Evolutionary conservation across 2,329 filamentous ascomycete species (phyloP), one percentile per base, ranked within the genome.

Genomic region (Fusarium anguioides): DNA sequence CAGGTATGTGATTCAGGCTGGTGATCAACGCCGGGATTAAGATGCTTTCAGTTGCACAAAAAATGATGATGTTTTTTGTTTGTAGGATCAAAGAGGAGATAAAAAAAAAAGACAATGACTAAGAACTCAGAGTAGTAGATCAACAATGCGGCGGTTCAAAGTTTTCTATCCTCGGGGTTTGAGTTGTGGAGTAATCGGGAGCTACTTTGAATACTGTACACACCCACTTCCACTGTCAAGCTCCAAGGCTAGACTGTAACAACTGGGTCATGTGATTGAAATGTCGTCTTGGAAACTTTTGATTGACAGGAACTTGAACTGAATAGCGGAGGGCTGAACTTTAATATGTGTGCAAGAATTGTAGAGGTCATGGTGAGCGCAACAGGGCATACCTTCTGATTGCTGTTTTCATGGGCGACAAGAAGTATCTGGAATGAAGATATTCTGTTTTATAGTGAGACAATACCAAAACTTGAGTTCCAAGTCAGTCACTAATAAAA

Each of bases 161-260:
- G 54, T 72, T 73, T 73, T 73, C 60, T 36, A 69, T 68, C 68
- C 65, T 63, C 62, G 60, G 57, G 59, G 49, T 62, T 51, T 57
- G 56, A 60, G 58, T 62, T 63, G 70, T 73, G 70, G 70, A 73
- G 60, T 51, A 59, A 45, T 46, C 47, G 56, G 60, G 55, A 61
- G 58, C 4, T 29, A 29, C 6, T 7, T 29, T 10, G 8, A 11
- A 50, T 64, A 42, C 56, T 27, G 54, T 37, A 20, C 37, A 39
- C 50, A 46, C 44, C n/a, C n/a, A n/a, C n/a, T n/a, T n/a, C n/a
- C n/a, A n/a, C n/a, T n/a, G n/a, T n/a, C 57, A 42, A 47, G 26
- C 48, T 29, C 41, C 48, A 68, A 37, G 44, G 50, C 40, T 37
- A 27, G 33, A 49, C 12, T 27, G 49, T n/a, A n/a, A n/a, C n/a